Evolutionary conservation across 495 filamentous ascomycete species (phyloP).

Genomic region (Pyrenopolyporus hunteri): DNA sequence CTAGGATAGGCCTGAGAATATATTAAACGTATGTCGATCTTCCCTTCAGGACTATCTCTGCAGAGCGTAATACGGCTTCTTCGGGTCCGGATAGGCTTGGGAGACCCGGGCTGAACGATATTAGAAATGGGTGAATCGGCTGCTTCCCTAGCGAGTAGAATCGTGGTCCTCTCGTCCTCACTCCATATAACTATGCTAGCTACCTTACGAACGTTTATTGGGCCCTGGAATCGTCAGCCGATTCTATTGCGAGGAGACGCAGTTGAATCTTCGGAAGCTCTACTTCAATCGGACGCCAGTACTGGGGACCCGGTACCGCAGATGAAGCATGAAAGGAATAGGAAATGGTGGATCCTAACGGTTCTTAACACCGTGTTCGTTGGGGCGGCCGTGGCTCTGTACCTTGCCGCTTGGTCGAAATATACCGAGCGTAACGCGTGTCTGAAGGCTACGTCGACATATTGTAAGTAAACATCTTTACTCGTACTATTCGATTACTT

Average conservation of each 20-base stretch:
- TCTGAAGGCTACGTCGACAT: conserved; percentile 18
- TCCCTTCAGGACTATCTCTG: too few relatives aligned
- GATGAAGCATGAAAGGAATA: background rate
- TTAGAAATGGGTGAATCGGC: too few relatives aligned
- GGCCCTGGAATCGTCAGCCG: background rate
- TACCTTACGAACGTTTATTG: background rate
- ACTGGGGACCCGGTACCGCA: background rate
- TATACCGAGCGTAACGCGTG: conserved; percentile 11
- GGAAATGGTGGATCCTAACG: conserved; percentile 6
- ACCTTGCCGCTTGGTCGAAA: conserved; percentile 16
- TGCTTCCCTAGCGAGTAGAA: too few relatives aligned
- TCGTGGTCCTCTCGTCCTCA: too few relatives aligned
- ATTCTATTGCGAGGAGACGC: background rate
- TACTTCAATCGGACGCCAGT: conserved; percentile 2
- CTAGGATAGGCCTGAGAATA: too few relatives aligned
- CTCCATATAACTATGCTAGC: background rate
- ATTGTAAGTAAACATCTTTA: too few relatives aligned
- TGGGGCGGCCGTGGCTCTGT: conserved; percentile 1
- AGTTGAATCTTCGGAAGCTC: conserved; percentile 7
- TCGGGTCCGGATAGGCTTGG: too few relatives aligned
- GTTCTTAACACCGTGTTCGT: conserved; percentile 3
- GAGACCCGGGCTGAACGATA: too few relatives aligned
- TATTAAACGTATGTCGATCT: too few relatives aligned
- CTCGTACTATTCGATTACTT: too few relatives aligned
- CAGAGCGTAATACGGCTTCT: too few relatives aligned